Conservation (phyloP, 768 basidiomycete species). For the Piloderma croceum region DNA sequence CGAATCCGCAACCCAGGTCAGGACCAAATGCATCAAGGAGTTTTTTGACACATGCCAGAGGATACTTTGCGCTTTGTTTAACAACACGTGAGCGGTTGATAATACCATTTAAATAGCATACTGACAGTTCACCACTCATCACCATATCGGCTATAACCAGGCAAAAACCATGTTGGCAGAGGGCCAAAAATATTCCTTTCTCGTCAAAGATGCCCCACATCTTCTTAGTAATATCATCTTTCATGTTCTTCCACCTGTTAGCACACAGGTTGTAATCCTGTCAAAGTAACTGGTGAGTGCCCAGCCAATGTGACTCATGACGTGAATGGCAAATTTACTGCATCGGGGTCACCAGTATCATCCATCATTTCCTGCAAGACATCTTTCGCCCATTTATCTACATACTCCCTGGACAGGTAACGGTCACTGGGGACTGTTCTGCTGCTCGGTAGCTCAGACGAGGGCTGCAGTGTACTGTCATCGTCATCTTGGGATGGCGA, state of each 20-base stretch:
- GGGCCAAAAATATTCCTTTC: slow-evolving; percentile 31
- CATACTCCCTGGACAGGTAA: background rate
- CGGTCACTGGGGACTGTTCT: background rate
- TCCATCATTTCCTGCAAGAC: background rate
- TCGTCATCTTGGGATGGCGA: slow-evolving; percentile 3
- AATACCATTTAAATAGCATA: background rate
- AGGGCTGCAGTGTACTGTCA: background rate
- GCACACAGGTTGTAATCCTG: slow-evolving; percentile 5
- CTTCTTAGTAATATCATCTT: slow-evolving; percentile 12
- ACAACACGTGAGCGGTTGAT: background rate
- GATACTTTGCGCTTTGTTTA: slow-evolving; percentile 23
- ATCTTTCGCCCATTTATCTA: slow-evolving; percentile 1
- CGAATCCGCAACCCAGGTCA: slow-evolving; percentile 15
- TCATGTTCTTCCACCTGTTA: slow-evolving; percentile 13
- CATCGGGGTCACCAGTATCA: background rate
- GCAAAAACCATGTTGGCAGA: slow-evolving; percentile 30
- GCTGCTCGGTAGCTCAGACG: slow-evolving; percentile 1
- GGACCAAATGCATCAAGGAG: slow-evolving; percentile 17
- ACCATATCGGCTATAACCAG: slow-evolving; percentile 29
- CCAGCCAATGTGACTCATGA: background rate
- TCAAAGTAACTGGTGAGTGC: background rate
- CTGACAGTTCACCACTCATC: slow-evolving; percentile 32
- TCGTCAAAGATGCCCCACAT: slow-evolving; percentile 34
- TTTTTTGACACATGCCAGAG: slow-evolving; percentile 17
- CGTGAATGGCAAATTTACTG: background rate